phyloP scores from a whole-genome alignment of 2,329 filamentous ascomycete species.

The Diplodia sapinea region DNA sequence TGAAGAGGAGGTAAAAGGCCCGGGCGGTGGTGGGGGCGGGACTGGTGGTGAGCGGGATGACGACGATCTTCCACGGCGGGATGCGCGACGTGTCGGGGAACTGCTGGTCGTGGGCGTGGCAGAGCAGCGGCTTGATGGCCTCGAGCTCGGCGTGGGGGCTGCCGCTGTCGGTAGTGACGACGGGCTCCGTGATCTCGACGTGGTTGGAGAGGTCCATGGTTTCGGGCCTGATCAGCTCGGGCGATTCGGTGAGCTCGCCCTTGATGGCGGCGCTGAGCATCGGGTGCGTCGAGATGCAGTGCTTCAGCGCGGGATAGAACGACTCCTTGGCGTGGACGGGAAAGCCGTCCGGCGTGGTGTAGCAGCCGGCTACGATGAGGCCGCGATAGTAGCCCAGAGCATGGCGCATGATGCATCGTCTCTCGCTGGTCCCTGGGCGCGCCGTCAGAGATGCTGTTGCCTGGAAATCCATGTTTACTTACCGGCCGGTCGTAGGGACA shows the following conservation, averaged over 20 bases:
- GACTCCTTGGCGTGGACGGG: background rate
- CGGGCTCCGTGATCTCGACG: slow-evolving; percentile 41
- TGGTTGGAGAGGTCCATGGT: slow-evolving; percentile 50
- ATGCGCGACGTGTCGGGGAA: slow-evolving; percentile 37
- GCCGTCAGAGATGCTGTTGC: slow-evolving; percentile 6
- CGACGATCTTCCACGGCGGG: slow-evolving; percentile 54
- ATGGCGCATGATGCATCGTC: slow-evolving; percentile 34
- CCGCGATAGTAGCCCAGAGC: slow-evolving; percentile 34
- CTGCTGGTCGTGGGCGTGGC: slow-evolving; percentile 45
- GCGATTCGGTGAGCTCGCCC: slow-evolving; percentile 46
- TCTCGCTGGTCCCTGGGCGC: slow-evolving; percentile 33
- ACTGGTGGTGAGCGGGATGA: slow-evolving; percentile 40
- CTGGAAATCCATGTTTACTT: background rate
- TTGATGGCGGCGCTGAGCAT: slow-evolving; percentile 48
- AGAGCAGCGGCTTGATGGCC: slow-evolving; percentile 38
- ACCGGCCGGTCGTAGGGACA: slow-evolving; percentile 15
- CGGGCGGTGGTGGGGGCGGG: background rate
- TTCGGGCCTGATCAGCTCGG: slow-evolving; percentile 42
- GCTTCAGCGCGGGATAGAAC: slow-evolving; percentile 40
- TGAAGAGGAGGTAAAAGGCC: slow-evolving; percentile 48
- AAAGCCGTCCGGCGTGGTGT: slow-evolving; percentile 17
- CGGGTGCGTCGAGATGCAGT: slow-evolving; percentile 49
- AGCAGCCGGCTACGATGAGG: slow-evolving; percentile 32
- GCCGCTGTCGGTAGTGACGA: slow-evolving; percentile 28
- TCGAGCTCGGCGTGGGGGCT: slow-evolving; percentile 31